Percentiles rank a stretch among this genome's conserved stretches.
phyloP scores from a whole-genome alignment of 768 basidiomycete species.

The Auriscalpium vulgare region DNA sequence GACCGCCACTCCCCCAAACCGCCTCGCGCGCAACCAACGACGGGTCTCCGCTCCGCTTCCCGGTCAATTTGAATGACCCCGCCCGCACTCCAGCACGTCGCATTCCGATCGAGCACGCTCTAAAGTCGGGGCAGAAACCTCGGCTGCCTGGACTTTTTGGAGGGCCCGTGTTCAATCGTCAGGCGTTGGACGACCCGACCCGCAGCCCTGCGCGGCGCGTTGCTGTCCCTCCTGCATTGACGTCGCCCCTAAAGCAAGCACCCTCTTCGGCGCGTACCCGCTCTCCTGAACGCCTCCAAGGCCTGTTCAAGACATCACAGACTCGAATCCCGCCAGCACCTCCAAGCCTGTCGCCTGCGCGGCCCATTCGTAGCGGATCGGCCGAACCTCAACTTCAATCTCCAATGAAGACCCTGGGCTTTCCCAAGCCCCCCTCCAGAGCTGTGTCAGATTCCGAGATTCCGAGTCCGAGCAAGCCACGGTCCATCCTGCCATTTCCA shows the following conservation, averaged over 20 bases:
- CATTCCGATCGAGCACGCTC: slow-evolving; percentile 9
- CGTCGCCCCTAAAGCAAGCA: no score
- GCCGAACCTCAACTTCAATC: slow-evolving; percentile 11
- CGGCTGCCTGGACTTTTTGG: slow-evolving; percentile 5
- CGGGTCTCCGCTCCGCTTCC: slow-evolving; percentile 8
- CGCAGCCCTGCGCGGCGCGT: slow-evolving; percentile 9
- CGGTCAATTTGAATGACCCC: slow-evolving; percentile 5
- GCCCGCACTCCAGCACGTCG: slow-evolving; percentile 13
- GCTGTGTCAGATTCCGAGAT: slow-evolving; percentile 14
- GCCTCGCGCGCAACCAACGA: slow-evolving; percentile 7
- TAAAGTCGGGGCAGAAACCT: slow-evolving; percentile 5
- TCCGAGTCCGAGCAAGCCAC: slow-evolving; percentile 4
- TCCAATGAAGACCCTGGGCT: neutral
- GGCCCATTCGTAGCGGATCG: slow-evolving; percentile 10
- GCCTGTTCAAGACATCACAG: neutral
- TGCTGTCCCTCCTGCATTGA: neutral
- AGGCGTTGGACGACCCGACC: neutral
- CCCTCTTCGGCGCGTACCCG: neutral
- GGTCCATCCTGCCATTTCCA: slow-evolving; percentile 3
- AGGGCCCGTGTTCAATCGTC: slow-evolving; percentile 11
- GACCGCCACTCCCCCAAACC: slow-evolving; percentile 10
- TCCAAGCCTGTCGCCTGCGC: neutral
- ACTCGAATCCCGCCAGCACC: no score
- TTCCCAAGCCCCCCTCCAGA: slow-evolving; percentile 2
- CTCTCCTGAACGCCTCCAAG: neutral